Percentiles rank a stretch among this genome's conserved stretches.
phyloP scores from a whole-genome alignment of 805 yeast genomes.

The Saccharomycopsis guyanensis region DNA sequence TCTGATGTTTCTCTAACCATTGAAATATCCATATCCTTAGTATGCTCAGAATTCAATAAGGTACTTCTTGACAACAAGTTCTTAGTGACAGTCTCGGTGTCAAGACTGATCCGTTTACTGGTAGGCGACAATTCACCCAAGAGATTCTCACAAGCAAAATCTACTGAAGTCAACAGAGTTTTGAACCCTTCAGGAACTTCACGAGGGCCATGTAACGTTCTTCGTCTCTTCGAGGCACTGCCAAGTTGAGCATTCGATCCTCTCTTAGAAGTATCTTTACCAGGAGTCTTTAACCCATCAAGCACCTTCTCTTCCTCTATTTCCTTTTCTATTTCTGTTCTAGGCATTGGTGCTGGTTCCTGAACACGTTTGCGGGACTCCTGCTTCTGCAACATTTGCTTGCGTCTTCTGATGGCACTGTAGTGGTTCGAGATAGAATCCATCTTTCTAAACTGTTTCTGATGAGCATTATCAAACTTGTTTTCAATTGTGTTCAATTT shows the following conservation, averaged over 20 bases:
- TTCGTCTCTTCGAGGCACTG: constrained; percentile 28
- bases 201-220: constrained; percentile 37
- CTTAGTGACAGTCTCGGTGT: not conserved
- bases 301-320: not conserved
- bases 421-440: constrained; percentile 35
- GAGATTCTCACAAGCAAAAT: not conserved
- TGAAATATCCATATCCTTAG: not conserved
- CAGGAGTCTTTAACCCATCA: constrained; percentile 7
- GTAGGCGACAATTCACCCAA: not conserved
- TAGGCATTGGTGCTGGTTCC: not conserved
- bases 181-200: constrained; percentile 27
- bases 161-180: not conserved
- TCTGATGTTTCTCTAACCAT: not conserved
- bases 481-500: not conserved
- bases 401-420: constrained; percentile 26
- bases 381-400: constrained; percentile 8
- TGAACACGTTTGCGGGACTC: not conserved
- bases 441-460: constrained; percentile 38
- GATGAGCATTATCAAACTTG: constrained; percentile 23
- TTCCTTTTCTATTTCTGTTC: constrained; percentile 7
- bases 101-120: not conserved
- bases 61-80: not conserved
- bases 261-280: constrained; percentile 11
- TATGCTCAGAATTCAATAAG: not conserved
- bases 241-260: constrained; percentile 13